These are phyloP conservation scores for Neurospora sp. DNA, from an alignment of 495 filamentous ascomycete genomes.

Conservation along the genomic window DNA sequence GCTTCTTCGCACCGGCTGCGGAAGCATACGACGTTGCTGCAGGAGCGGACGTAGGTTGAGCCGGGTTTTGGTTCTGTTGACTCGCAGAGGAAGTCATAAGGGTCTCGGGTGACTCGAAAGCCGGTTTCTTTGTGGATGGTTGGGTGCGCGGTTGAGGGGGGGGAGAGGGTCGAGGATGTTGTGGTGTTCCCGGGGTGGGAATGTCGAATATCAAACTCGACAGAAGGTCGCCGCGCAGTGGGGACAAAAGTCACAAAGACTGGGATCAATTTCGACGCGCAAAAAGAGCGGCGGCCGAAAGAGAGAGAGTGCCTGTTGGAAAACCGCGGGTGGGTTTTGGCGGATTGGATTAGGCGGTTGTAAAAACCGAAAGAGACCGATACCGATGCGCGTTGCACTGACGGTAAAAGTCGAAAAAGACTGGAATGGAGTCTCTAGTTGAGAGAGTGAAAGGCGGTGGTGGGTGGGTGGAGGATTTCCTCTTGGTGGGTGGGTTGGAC, in stretches of 20 bases:
- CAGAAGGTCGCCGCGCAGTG: slow-evolving; percentile 6
- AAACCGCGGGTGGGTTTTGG: slow-evolving; percentile 4
- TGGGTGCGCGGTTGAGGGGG: slow-evolving; percentile 8
- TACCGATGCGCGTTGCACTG: neutral
- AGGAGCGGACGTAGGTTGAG: slow-evolving; percentile 50
- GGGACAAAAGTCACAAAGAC: slow-evolving; percentile 1
- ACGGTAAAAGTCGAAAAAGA: slow-evolving; percentile 1
- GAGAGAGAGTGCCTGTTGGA: slow-evolving; percentile 10
- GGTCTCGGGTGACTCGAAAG: slow-evolving; percentile 27
- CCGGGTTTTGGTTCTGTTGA: slow-evolving; percentile 42
- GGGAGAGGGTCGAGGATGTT: slow-evolving; percentile 4
- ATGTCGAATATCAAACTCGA: slow-evolving; percentile 29
- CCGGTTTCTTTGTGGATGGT: slow-evolving; percentile 12
- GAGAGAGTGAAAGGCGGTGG: slow-evolving; percentile 17
- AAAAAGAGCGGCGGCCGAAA: slow-evolving; percentile 11
- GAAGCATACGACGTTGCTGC: slow-evolving; percentile 59
- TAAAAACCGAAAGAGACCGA: slow-evolving; percentile 3
- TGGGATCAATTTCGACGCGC: neutral
- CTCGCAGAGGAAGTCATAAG: slow-evolving; percentile 44
- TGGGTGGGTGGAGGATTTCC: slow-evolving; percentile 1
- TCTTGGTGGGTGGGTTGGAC: neutral
- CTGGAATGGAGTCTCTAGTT: slow-evolving; percentile 11
- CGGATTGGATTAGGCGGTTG: slow-evolving; percentile 7
- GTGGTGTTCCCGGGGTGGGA: slow-evolving; percentile 5
- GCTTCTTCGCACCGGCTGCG: slow-evolving; percentile 71